phyloP scores from a whole-genome alignment of 176 grass and related monocot genomes.

The Oryza glaberrima region DNA sequence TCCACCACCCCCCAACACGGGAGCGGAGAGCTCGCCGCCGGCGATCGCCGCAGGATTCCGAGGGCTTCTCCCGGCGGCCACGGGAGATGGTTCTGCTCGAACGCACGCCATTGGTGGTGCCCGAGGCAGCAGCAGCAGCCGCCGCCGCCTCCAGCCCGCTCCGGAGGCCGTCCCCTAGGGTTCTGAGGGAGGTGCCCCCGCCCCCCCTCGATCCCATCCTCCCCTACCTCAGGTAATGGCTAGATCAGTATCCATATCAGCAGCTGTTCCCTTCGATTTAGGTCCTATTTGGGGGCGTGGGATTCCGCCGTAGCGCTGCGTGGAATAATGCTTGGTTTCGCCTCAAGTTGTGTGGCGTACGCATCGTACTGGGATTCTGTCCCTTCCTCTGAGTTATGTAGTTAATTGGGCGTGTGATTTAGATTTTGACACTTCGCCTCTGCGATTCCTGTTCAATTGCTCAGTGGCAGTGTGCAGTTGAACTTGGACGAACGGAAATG shows the following conservation, averaged over 20 bases:
- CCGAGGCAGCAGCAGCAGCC: not conserved
- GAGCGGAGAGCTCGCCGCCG: not conserved
- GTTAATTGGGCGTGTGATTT: not conserved
- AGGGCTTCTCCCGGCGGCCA: not conserved
- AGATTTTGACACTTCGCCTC: not conserved
- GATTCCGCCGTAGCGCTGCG: not conserved
- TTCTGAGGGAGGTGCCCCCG: slow-evolving; percentile 14
- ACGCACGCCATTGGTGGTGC: slow-evolving; percentile 24
- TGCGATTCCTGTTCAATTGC: not conserved
- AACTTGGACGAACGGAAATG: not conserved
- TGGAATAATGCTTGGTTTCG: not conserved
- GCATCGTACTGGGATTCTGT: not conserved
- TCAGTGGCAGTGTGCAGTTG: not conserved
- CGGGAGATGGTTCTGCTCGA: slow-evolving; percentile 45
- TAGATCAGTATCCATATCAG: not conserved
- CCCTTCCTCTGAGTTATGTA: not conserved
- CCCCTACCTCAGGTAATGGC: slow-evolving; percentile 63
- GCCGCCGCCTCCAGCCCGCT: slow-evolving; percentile 28
- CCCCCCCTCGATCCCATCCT: slow-evolving; percentile 64
- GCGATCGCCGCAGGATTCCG: not conserved
- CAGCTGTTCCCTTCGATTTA: not conserved
- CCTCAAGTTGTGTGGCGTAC: not conserved
- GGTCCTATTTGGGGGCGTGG: not conserved
- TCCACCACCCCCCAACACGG: too few species aligned
- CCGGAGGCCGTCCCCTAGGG: slow-evolving; percentile 41